Percentiles rank a stretch among this genome's conserved stretches.
Conservation (phyloP, 371 early-diverging fungal species). For the Encephalitozoon romaleae region DNA sequence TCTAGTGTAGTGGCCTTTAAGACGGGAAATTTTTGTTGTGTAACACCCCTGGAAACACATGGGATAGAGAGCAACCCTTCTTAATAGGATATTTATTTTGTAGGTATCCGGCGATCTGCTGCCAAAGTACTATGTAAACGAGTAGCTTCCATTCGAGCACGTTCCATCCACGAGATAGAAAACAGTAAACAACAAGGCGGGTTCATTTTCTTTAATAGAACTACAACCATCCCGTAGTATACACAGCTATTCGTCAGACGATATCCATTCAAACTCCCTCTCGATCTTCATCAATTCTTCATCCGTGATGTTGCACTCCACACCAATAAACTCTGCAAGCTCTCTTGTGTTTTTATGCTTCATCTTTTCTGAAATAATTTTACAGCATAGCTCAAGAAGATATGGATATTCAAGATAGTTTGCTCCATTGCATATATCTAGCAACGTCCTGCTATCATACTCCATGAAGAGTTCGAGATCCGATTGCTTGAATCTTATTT, state of each 20-base stretch:
- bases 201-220: neutral
- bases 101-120: too few relatives aligned
- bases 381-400: constrained; percentile 58
- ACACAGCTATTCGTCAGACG: constrained; percentile 15
- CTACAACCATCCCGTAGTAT: neutral
- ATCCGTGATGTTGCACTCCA: constrained; percentile 3
- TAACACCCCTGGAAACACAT: neutral
- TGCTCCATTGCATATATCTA: constrained; percentile 48
- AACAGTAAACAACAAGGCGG: neutral
- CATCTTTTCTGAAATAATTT: constrained; percentile 44
- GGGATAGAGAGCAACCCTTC: neutral
- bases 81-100: neutral
- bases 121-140: too few relatives aligned
- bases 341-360: constrained; percentile 40
- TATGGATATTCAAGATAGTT: constrained; percentile 55
- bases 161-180: neutral
- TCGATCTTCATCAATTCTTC: constrained; percentile 20
- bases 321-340: constrained; percentile 35
- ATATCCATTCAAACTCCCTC: constrained; percentile 52
- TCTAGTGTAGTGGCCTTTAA: neutral
- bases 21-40: neutral
- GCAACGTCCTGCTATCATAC: constrained; percentile 28
- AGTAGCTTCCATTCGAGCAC: neutral
- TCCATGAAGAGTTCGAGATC: constrained; percentile 28
- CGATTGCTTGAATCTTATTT: constrained; percentile 31